Conservation (phyloP, 179 eudicot species). For the Sideroxylon spinosum region DNA sequence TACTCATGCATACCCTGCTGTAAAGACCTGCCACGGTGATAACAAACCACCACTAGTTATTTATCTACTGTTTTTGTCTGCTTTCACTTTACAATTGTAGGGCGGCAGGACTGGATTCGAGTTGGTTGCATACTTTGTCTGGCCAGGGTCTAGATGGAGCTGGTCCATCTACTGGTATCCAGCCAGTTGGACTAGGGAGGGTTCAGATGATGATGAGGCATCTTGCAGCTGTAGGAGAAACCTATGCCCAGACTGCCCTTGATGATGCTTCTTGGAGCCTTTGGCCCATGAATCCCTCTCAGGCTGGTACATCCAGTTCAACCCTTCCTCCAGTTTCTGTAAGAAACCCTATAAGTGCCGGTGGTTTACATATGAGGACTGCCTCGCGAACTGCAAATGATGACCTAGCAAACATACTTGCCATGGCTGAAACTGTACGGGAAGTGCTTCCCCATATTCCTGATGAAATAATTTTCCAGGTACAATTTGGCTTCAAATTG, state of each 20-base stretch:
- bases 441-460: conserved; percentile 97
- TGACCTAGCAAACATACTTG: conserved; percentile 63
- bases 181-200: conserved; percentile 65
- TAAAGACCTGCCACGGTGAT: neutral
- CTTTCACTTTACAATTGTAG: conserved; percentile 27
- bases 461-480: conserved; percentile 91
- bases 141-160: conserved; percentile 77
- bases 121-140: conserved; percentile 68
- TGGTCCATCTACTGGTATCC: conserved; percentile 69
- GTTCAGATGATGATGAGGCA: conserved; percentile 99
- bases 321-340: conserved; percentile 38
- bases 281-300: conserved; percentile 77
- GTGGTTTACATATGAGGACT: conserved; percentile 49
- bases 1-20: neutral
- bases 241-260: conserved; percentile 82
- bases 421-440: conserved; percentile 96
- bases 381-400: conserved; percentile 50
- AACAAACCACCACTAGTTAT: neutral
- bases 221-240: conserved; percentile 92
- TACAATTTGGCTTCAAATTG: conserved; percentile 19
- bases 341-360: conserved; percentile 36
- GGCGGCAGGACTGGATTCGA: conserved; percentile 57
- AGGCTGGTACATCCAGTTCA: conserved; percentile 58
- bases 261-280: conserved; percentile 86
- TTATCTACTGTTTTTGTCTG: neutral